These are phyloP conservation scores for Aleurites moluccanus DNA, from an alignment of 441 rosid species.

Conservation along the genomic window DNA sequence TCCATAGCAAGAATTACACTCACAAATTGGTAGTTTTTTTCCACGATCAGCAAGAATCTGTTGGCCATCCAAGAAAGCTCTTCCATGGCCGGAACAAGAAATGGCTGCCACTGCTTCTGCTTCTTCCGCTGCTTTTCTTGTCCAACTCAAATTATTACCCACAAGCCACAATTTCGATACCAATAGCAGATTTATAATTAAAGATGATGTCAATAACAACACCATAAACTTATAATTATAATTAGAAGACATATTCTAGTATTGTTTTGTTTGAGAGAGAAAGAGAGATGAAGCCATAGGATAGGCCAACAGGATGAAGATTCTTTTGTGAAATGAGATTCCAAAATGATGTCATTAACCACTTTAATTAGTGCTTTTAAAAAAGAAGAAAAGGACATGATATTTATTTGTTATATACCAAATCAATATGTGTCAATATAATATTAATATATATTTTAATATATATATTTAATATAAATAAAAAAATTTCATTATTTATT, in stretches of 20 bases:
- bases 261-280: too few species aligned
- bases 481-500: too few species aligned
- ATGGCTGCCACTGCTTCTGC: conserved; percentile 31
- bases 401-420: too few species aligned
- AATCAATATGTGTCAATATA: too few species aligned
- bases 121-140: conserved; percentile 25
- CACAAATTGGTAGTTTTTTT: conserved; percentile 22
- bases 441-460: too few species aligned
- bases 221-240: background rate
- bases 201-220: conserved; percentile 21
- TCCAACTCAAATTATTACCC: conserved; percentile 27
- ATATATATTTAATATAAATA: too few species aligned
- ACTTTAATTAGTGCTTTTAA: too few species aligned
- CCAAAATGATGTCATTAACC: too few species aligned
- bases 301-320: too few species aligned
- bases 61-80: conserved; percentile 28
- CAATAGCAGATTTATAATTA: conserved; percentile 38
- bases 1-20: conserved; percentile 32
- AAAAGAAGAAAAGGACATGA: too few species aligned
- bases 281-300: too few species aligned
- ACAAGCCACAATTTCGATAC: conserved; percentile 14
- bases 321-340: too few species aligned
- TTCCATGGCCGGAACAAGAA: conserved; percentile 35
- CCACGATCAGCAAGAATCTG: background rate
- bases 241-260: background rate